These are phyloP conservation scores for Cadophora luteo-olivacea DNA, from an alignment of 2,329 filamentous ascomycete species.

Conservation along the genomic window DNA sequence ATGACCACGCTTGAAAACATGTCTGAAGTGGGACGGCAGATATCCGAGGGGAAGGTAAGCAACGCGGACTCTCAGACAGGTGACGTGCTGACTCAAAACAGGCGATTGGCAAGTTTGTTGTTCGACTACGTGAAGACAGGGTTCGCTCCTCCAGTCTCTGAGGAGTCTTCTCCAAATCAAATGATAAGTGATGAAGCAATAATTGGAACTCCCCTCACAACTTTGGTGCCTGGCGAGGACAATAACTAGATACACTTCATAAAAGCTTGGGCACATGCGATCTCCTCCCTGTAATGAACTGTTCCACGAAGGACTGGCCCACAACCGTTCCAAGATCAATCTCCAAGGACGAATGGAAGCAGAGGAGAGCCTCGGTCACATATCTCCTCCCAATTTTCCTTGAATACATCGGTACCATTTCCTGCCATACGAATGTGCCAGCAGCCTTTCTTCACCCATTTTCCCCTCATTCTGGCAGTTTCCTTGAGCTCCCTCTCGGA, in stretches of 20 bases:
- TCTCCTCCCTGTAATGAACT: too few relatives aligned
- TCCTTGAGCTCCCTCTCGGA: background rate
- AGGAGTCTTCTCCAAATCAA: background rate
- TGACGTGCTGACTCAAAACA: background rate
- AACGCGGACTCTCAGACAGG: too few relatives aligned
- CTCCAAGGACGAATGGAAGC: background rate
- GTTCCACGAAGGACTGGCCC: background rate
- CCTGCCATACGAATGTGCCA: background rate
- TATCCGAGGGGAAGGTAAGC: background rate
- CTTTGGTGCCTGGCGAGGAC: too few relatives aligned
- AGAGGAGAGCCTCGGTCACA: background rate
- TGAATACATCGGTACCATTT: background rate
- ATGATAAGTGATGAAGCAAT: too few relatives aligned
- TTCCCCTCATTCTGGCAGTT: background rate
- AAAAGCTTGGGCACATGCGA: too few relatives aligned
- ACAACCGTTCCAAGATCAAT: background rate
- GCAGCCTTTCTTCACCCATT: background rate
- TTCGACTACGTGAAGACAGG: background rate
- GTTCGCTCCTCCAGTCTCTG: background rate
- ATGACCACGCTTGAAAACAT: constrained; percentile 31
- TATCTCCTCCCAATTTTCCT: background rate
- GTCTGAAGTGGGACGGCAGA: background rate
- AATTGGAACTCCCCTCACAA: too few relatives aligned
- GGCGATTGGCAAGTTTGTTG: constrained; percentile 21
- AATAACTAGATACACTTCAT: too few relatives aligned